A percentile compares a stretch with the other conserved stretches of the same genome.
These are phyloP conservation scores for Pyricularia sp. DNA, from an alignment of 2,329 filamentous ascomycete genomes.

Conservation along the genomic window DNA sequence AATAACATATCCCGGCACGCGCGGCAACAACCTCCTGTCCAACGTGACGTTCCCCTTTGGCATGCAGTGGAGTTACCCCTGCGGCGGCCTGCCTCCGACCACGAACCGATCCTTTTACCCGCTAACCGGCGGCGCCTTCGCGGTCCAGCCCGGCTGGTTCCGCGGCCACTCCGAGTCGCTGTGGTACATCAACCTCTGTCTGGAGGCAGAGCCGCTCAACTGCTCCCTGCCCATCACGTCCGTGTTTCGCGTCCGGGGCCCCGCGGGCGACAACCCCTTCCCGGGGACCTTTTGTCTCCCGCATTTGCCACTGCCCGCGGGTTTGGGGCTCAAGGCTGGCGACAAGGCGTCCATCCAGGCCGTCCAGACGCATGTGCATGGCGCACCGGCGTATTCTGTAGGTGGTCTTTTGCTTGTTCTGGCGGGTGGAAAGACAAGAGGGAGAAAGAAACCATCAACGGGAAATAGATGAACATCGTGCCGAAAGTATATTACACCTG, in stretches of 20 bases:
- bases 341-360: constrained; percentile 66
- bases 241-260: constrained; percentile 56
- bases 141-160: constrained; percentile 67
- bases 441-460: too few species aligned
- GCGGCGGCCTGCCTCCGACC: constrained; percentile 56
- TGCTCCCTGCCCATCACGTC: constrained; percentile 57
- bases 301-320: constrained; percentile 56
- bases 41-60: constrained; percentile 57
- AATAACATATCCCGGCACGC: constrained; percentile 56
- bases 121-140: constrained; percentile 53
- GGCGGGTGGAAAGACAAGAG: too few species aligned
- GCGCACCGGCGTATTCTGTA: constrained; percentile 58
- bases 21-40: constrained; percentile 56
- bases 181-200: constrained; percentile 65
- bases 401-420: constrained; percentile 17
- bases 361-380: constrained; percentile 58
- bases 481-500: too few species aligned
- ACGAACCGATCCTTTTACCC: constrained; percentile 65
- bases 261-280: constrained; percentile 47
- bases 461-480: too few species aligned
- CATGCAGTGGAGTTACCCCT: constrained; percentile 48
- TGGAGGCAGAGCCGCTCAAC: constrained; percentile 52
- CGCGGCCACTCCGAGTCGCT: constrained; percentile 55
- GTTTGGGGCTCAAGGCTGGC: constrained; percentile 48
- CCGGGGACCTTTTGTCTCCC: constrained; percentile 62